Evolutionary conservation across 2,329 filamentous ascomycete genomes (phyloP).

Genomic region (Xylariomycetidae sp.): DNA sequence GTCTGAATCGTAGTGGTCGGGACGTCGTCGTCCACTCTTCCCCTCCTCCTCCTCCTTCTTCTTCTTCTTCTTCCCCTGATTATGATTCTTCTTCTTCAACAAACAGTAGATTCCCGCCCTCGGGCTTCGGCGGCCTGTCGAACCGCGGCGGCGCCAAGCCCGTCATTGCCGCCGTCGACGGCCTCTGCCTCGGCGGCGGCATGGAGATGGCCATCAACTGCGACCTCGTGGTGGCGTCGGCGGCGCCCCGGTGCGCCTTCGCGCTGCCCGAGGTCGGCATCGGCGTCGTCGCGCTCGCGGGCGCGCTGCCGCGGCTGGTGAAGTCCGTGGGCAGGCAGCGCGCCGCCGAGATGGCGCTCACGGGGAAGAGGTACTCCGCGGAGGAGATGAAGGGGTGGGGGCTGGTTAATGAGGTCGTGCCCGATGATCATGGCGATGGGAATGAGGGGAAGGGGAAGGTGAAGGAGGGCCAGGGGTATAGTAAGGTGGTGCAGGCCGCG

Average conservation of each 20-base stretch:
- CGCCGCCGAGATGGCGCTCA: constrained; percentile 67
- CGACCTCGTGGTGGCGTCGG: constrained; percentile 64
- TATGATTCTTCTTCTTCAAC: too few relatives aligned
- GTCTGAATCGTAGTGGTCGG: constrained; percentile 29
- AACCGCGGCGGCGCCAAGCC: constrained; percentile 68
- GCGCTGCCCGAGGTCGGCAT: constrained; percentile 67
- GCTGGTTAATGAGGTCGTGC: constrained; percentile 63
- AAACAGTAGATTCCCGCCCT: constrained; percentile 29
- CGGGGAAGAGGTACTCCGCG: constrained; percentile 56
- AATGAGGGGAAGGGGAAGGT: too few relatives aligned
- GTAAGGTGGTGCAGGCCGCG: constrained; percentile 56
- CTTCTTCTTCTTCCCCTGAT: not conserved
- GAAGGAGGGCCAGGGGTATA: too few relatives aligned
- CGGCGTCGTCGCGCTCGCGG: constrained; percentile 67
- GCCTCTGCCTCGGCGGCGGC: constrained; percentile 69
- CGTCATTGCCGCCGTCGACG: constrained; percentile 72
- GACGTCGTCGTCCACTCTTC: not conserved
- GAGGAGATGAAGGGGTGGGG: constrained; percentile 61
- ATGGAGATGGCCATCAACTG: constrained; percentile 72
- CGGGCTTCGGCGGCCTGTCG: constrained; percentile 62
- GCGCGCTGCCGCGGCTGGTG: constrained; percentile 63
- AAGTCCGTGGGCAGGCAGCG: constrained; percentile 63
- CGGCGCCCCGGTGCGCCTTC: constrained; percentile 52
- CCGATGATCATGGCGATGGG: constrained; percentile 13
- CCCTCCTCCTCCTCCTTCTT: not conserved